A percentile compares a stretch with the other conserved stretches of the same genome.
phyloP scores from a whole-genome alignment of 805 yeast genomes.

The Candida lessepsii region DNA sequence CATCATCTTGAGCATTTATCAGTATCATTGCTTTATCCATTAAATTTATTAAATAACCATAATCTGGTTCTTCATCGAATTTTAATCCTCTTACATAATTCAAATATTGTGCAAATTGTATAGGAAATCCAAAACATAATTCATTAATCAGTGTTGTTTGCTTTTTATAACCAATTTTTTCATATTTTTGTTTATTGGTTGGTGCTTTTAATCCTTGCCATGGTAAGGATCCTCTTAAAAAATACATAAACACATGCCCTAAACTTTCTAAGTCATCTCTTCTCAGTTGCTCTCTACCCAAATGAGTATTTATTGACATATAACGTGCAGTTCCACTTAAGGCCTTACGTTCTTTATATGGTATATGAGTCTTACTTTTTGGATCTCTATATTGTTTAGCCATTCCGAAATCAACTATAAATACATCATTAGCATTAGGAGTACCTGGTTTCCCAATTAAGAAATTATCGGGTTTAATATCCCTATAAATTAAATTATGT shows the following conservation, averaged over 20 bases:
- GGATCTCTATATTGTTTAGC: conserved; percentile 84
- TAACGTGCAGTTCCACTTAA: conserved; percentile 83
- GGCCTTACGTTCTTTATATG: conserved; percentile 77
- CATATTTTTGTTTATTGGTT: conserved; percentile 79
- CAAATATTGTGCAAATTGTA: conserved; percentile 72
- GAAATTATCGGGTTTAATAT: conserved; percentile 82
- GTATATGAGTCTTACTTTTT: conserved; percentile 74
- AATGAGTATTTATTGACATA: conserved; percentile 86
- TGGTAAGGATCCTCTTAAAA: conserved; percentile 74
- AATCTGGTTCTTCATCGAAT: conserved; percentile 80
- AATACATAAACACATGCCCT: conserved; percentile 81
- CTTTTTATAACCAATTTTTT: conserved; percentile 80
- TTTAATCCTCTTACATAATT: conserved; percentile 64
- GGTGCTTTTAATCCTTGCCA: conserved; percentile 93
- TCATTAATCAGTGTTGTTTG: conserved; percentile 65
- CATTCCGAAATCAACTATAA: conserved; percentile 83
- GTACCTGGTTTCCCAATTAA: conserved; percentile 63
- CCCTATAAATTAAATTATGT: conserved; percentile 74
- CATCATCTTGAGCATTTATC: conserved; percentile 44
- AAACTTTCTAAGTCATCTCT: conserved; percentile 79
- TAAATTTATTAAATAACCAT: conserved; percentile 71
- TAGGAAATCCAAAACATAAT: conserved; percentile 63
- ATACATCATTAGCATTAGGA: conserved; percentile 64
- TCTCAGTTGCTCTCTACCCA: conserved; percentile 81
- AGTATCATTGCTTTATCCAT: conserved; percentile 76